These are phyloP conservation scores for Curvularia hawaiiensis DNA, from an alignment of 2,329 filamentous ascomycete genomes.

Conservation along the genomic window DNA sequence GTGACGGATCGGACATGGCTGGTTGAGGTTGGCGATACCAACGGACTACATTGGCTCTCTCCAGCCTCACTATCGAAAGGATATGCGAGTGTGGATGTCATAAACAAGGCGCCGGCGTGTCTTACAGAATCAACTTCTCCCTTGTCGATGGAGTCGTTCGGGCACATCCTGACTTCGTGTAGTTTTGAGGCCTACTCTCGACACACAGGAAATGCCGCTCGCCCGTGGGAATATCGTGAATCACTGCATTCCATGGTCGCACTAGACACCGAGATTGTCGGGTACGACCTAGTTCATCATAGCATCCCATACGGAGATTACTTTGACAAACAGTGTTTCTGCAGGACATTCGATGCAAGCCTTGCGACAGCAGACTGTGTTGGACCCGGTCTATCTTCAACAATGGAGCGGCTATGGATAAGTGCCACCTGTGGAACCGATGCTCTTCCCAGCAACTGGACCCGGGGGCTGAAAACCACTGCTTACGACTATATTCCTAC, in stretches of 20 bases:
- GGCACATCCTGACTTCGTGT: conserved; percentile 38
- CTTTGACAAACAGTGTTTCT: conserved; percentile 45
- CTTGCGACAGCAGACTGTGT: conserved; percentile 25
- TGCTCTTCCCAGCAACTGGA: conserved; percentile 35
- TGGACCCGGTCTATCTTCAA: conserved; percentile 26
- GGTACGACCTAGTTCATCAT: conserved; percentile 34
- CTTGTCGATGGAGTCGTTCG: conserved; percentile 33
- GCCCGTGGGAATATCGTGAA: conserved; percentile 44
- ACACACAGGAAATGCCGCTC: conserved; percentile 40
- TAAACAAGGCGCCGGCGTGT: conserved; percentile 37
- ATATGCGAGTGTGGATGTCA: conserved; percentile 30
- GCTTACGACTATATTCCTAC: conserved; percentile 34
- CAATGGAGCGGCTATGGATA: conserved; percentile 40
- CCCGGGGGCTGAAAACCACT: conserved; percentile 31
- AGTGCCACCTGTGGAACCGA: conserved; percentile 38
- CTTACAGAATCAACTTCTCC: conserved; percentile 26
- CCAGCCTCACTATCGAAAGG: conserved; percentile 34
- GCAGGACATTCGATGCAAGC: conserved; percentile 26
- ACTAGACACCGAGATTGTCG: conserved; percentile 41
- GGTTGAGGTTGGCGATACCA: conserved; percentile 39
- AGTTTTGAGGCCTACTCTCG: conserved; percentile 33
- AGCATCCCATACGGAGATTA: conserved; percentile 31
- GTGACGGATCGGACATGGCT: conserved; percentile 43
- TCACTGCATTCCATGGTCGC: conserved; percentile 31
- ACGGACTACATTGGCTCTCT: conserved; percentile 31